Evolutionary conservation across 2,329 filamentous ascomycete genomes (phyloP), one percentile per base, ranked within the genome.

Genomic region (Talaromyces sp.): DNA sequence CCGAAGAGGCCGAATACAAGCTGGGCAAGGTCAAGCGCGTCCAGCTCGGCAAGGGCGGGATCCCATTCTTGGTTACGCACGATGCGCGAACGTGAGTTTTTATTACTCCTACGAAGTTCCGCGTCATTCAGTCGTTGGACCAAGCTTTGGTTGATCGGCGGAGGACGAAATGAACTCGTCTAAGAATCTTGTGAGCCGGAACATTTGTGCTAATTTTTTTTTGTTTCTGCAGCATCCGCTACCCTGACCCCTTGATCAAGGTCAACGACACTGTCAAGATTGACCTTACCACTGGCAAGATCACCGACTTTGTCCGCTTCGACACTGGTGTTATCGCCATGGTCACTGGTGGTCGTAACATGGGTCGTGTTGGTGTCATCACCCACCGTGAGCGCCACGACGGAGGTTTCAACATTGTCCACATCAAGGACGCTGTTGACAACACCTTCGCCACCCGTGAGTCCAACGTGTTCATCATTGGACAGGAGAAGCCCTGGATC

Each of bases 21-120:
- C 87, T 99, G 75, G 93, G 93, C 87, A 99, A 98, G 88, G 95
- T 99, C 85, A 97, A 97, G 91, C 90, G 93, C 77, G 95, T 99
- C 68, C 95, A 99, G 87, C 88, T 99, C 76, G 95, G 95, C 86
- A 93, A 92, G 84, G 96, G 95, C 84, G 95, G 93, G 86, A 96
- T 99, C 89, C 95, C 95, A 96, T 99, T 96, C 93, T 97, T 98
- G 92, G 95, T 99, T 91, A 99, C 95, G 93, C 95, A 99, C 91
- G 95, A 99, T 95, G 95, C 95, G 85, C 90, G 95, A 92, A 99
- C 95, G 93, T 99, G 86, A 96, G 93, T 98, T 90, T 69, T 58
- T 22, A 54, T 25, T 13, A 66, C 74, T 72, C 71, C 73, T 87
- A 66, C 68, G 64, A 73, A 77, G 74, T 89, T 84, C 87, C 84